Percentiles rank a stretch among this genome's conserved stretches.
These are phyloP conservation scores for Suillus sp. DNA, from an alignment of 768 basidiomycete genomes.

Conservation along the genomic window DNA sequence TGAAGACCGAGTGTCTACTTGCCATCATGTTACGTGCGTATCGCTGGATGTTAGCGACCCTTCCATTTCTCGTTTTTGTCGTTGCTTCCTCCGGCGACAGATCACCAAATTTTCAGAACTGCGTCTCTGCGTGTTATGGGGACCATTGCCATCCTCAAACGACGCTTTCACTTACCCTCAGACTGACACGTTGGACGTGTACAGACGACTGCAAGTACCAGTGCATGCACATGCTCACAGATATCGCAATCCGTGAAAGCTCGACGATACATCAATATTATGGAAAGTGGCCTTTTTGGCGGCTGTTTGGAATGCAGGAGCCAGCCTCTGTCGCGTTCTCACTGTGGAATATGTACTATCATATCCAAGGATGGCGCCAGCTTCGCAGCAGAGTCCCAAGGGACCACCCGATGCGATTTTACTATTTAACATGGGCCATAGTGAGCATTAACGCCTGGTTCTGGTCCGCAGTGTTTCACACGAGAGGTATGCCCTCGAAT, in stretches of 20 bases:
- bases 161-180: constrained; percentile 55
- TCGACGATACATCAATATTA: constrained; percentile 72
- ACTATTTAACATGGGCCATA: constrained; percentile 66
- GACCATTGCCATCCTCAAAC: constrained; percentile 35
- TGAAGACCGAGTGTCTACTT: background rate
- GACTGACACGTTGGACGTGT: constrained; percentile 85
- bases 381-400: constrained; percentile 50
- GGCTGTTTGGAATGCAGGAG: constrained; percentile 88
- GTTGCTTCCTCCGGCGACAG: constrained; percentile 37
- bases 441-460: constrained; percentile 89
- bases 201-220: constrained; percentile 83
- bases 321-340: constrained; percentile 92
- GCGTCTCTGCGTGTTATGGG: constrained; percentile 38
- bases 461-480: constrained; percentile 92
- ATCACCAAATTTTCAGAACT: constrained; percentile 38
- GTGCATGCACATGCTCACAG: constrained; percentile 84
- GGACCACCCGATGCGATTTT: constrained; percentile 67
- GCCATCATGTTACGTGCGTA: constrained; percentile 14
- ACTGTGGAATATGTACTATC: constrained; percentile 79
- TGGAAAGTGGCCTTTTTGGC: constrained; percentile 98
- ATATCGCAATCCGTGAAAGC: constrained; percentile 47
- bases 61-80: constrained; percentile 17
- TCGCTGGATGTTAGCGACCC: constrained; percentile 8
- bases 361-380: constrained; percentile 58
- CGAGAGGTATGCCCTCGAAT: constrained; percentile 62